These are phyloP conservation scores for Penicillium sp. DNA, from an alignment of 2,329 filamentous ascomycete genomes.

Conservation along the genomic window DNA sequence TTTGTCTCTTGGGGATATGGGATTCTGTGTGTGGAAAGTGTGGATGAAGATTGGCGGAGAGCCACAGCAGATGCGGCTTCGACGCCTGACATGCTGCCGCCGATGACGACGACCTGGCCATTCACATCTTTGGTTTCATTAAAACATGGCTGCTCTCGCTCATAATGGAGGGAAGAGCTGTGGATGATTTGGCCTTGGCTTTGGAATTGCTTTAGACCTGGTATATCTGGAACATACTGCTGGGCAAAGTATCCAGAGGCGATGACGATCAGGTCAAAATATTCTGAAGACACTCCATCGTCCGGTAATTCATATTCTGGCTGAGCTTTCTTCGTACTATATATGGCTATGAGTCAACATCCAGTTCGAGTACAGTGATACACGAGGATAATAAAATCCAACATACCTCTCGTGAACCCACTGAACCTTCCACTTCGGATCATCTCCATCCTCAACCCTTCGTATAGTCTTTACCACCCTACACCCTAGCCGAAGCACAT, in stretches of 20 bases:
- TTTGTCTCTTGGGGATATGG: slow-evolving; percentile 42
- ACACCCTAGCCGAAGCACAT: slow-evolving; percentile 53
- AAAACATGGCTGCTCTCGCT: slow-evolving; percentile 37
- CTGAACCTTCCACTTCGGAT: slow-evolving; percentile 44
- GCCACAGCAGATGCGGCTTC: slow-evolving; percentile 74
- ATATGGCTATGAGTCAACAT: background rate
- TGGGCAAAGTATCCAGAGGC: slow-evolving; percentile 75
- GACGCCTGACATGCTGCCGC: slow-evolving; percentile 79
- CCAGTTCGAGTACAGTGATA: background rate
- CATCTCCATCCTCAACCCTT: slow-evolving; percentile 11
- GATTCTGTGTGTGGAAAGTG: slow-evolving; percentile 43
- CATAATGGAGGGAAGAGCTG: slow-evolving; percentile 64
- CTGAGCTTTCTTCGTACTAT: background rate
- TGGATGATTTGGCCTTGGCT: slow-evolving; percentile 61
- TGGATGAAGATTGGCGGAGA: slow-evolving; percentile 65
- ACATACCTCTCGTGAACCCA: slow-evolving; percentile 26
- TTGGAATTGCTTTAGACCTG: slow-evolving; percentile 29
- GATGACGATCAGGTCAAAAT: slow-evolving; percentile 70
- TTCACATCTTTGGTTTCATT: slow-evolving; percentile 20
- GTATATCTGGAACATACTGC: slow-evolving; percentile 54
- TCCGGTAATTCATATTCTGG: background rate
- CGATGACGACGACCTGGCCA: slow-evolving; percentile 70
- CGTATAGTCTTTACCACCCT: slow-evolving; percentile 35
- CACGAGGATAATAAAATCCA: background rate
- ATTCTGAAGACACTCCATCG: slow-evolving; percentile 21